Evolutionary conservation across 768 basidiomycete genomes (phyloP), one percentile per base, ranked within the genome.

Genomic region (Termitomyces heimii): DNA sequence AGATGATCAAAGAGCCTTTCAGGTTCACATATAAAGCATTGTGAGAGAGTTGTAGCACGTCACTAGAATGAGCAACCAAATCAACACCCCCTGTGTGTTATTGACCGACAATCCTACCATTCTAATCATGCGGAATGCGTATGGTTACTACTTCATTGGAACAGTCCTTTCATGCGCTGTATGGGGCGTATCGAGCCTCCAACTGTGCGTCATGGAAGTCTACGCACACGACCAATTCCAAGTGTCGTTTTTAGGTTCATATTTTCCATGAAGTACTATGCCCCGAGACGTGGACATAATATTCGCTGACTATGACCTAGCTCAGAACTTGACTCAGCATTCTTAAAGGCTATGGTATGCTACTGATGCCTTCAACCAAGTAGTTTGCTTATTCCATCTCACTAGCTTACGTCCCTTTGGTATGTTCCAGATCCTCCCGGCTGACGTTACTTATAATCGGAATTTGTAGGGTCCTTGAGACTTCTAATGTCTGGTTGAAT

Each of bases 141-240:
- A 53, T 53, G 53, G 53, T 16, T 40, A 44, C 20, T 28, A 9
- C 6, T 40, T 53, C 42, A 53, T 53, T 10, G 53, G 53, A 18
- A 9, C 53, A 8, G 43, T 43, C 26, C 24, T 53, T 18, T 29
- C 26, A 8, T n/a, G 53, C 40, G 53, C 53, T 3, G 40, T 53
- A 29, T 53, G 53, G 53, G 53, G 53, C 4, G 31, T 53, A 10
- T 53, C 53, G n/a, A 29, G 39, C n/a, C 35, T 54, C 13, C 53
- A 54, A 45, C 29, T 45, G 53, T 54, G 42, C 13, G 53, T 35
- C n/a, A 6, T 35, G n/a, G n/a, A n/a, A n/a, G n/a, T n/a, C n/a
- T n/a, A n/a, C n/a, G n/a, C n/a, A n/a, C n/a, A n/a, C n/a, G n/a
- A n/a, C n/a, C n/a, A n/a, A n/a, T n/a, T n/a, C 44, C n/a, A 34